phyloP scores from a whole-genome alignment of 2,329 filamentous ascomycete species.

The Epichloe aotearoae region DNA sequence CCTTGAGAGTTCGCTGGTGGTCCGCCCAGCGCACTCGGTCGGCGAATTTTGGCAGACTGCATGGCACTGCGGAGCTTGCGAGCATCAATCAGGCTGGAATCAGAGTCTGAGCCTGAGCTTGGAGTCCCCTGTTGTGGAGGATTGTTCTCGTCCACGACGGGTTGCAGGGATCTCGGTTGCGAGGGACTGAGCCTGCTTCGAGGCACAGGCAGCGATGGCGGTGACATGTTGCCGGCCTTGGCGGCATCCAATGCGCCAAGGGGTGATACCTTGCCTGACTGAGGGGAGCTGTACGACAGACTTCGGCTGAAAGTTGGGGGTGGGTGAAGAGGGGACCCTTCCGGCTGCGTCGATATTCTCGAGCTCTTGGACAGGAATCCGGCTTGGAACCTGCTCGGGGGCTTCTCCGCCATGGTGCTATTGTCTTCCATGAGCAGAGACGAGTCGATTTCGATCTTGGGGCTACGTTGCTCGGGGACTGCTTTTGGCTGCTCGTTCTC shows the following conservation, averaged over 20 bases:
- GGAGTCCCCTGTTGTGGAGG: conserved; percentile 26
- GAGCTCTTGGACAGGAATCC: conserved; percentile 61
- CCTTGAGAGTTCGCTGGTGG: conserved; percentile 21
- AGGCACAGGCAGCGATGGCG: conserved; percentile 21
- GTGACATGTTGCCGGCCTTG: conserved; percentile 37
- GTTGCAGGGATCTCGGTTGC: conserved; percentile 15
- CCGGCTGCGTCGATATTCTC: conserved; percentile 25
- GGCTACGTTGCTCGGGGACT: conserved; percentile 43
- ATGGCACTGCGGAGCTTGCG: conserved; percentile 42
- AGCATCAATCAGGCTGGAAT: conserved; percentile 36
- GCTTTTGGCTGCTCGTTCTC: conserved; percentile 6
- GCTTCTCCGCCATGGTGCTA: conserved; percentile 10
- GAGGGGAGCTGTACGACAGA: conserved; percentile 32
- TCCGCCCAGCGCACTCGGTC: conserved; percentile 25
- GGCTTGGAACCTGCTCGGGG: conserved; percentile 67
- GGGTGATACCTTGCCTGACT: conserved; percentile 26
- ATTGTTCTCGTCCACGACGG: conserved; percentile 38
- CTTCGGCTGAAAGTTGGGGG: conserved; percentile 46
- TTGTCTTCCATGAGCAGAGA: conserved; percentile 33
- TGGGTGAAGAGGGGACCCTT: conserved; percentile 49
- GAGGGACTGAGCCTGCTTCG: conserved; percentile 9
- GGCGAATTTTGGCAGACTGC: conserved; percentile 34
- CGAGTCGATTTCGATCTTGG: conserved; percentile 14
- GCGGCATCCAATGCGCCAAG: conserved; percentile 37
- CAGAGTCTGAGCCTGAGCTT: conserved; percentile 33